phyloP scores from a whole-genome alignment of 2,329 filamentous ascomycete species.

The Penicillium sp. region DNA sequence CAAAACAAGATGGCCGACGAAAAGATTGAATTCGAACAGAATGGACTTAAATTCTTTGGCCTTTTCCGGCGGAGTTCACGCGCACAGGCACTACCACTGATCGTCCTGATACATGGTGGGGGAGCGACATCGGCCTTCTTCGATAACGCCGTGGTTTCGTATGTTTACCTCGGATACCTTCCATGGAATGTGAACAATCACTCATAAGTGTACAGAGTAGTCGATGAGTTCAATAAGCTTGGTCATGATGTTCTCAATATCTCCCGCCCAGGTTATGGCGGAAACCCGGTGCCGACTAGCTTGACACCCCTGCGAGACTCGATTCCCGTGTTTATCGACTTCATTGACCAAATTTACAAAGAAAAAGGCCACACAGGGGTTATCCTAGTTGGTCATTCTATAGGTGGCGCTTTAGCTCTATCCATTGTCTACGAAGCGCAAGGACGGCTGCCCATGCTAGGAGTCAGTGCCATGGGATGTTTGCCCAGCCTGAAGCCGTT shows the following conservation, averaged over 20 bases:
- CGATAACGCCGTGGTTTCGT: constrained; percentile 25
- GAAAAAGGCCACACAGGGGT: constrained; percentile 12
- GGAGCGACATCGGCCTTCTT: constrained; percentile 24
- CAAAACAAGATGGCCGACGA: not conserved
- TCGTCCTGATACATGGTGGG: constrained; percentile 39
- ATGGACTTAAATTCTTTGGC: constrained; percentile 1
- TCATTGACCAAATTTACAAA: constrained; percentile 16
- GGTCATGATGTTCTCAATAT: constrained; percentile 26
- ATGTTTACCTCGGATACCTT: not conserved
- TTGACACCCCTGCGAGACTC: constrained; percentile 21
- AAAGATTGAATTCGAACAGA: not conserved
- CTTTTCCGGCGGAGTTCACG: not conserved
- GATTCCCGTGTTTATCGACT: constrained; percentile 19
- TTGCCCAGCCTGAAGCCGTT: constrained; percentile 4
- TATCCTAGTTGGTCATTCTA: constrained; percentile 18
- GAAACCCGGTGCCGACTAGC: constrained; percentile 15
- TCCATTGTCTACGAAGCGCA: constrained; percentile 23
- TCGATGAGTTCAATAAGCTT: constrained; percentile 13
- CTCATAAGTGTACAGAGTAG: constrained; percentile 7
- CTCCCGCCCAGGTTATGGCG: constrained; percentile 23
- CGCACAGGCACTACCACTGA: constrained; percentile 52
- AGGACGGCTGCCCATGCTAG: constrained; percentile 9
- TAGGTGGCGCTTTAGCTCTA: constrained; percentile 21
- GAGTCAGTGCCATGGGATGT: constrained; percentile 10
- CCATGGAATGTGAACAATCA: not conserved